phyloP scores from a whole-genome alignment of 2,329 filamentous ascomycete genomes.

The Coniochaeta sp. region DNA sequence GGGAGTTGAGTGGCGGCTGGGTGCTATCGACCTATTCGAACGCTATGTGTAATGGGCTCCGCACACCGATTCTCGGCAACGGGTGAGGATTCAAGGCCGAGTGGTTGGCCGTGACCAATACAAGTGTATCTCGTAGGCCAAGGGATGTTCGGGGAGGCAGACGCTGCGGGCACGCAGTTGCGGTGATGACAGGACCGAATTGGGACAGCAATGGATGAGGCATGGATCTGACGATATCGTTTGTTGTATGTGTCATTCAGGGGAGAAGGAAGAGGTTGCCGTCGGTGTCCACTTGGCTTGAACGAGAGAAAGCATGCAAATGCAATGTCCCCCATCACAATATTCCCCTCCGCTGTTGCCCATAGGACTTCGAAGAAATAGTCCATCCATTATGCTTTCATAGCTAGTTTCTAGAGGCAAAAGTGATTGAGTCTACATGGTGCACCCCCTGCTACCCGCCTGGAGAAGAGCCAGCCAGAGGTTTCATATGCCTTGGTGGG shows the following conservation, averaged over 20 bases:
- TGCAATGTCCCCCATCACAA: not conserved
- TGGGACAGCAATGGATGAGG: not conserved
- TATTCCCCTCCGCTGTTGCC: not conserved
- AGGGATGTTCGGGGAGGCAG: not conserved
- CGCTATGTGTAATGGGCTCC: not conserved
- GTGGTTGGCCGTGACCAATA: not conserved
- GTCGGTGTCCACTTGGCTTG: not conserved
- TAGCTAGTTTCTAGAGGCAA: not conserved
- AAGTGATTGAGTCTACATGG: not conserved
- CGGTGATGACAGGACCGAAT: not conserved
- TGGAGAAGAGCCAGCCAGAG: too few species aligned
- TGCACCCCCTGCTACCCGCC: too few species aligned
- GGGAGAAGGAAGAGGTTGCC: not conserved
- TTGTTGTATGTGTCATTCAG: not conserved
- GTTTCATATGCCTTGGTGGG: too few species aligned
- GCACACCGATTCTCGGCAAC: not conserved
- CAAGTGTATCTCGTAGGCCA: not conserved
- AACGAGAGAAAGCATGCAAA: constrained; percentile 3
- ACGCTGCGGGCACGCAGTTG: not conserved
- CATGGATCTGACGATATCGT: not conserved
- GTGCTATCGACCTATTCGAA: not conserved
- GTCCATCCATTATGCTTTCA: not conserved
- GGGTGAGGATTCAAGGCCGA: not conserved
- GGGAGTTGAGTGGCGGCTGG: not conserved
- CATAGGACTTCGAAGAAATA: not conserved